Percentiles rank a stretch among this genome's conserved stretches.
Evolutionary conservation across 306 rosid genomes (phyloP).

Genomic region (Castanea sativa): DNA sequence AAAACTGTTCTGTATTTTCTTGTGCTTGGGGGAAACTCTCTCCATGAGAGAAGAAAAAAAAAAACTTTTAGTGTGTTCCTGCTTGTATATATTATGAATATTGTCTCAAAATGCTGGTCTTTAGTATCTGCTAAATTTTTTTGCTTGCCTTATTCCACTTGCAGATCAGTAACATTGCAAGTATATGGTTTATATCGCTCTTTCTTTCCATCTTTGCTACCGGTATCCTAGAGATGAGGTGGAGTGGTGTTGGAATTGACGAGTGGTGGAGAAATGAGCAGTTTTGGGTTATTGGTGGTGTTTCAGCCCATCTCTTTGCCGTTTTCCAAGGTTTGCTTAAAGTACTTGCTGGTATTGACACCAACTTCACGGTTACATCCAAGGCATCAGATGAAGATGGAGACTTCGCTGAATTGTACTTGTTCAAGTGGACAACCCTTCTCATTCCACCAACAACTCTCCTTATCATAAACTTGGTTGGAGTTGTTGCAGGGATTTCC

Average conservation of each 20-base stretch:
- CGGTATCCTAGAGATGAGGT: slow-evolving; percentile 96
- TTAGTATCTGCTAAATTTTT: neutral
- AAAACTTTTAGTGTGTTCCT: neutral
- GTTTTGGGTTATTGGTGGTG: slow-evolving; percentile 98
- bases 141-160: slow-evolving; percentile 16
- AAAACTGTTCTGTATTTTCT: neutral
- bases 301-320: slow-evolving; percentile 87
- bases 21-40: neutral
- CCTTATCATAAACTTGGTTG: slow-evolving; percentile 84
- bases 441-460: slow-evolving; percentile 95
- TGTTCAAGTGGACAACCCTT: slow-evolving; percentile 97
- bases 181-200: slow-evolving; percentile 95
- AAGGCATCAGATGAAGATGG: slow-evolving; percentile 97
- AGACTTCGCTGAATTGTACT: slow-evolving; percentile 78
- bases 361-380: slow-evolving; percentile 97
- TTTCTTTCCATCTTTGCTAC: slow-evolving; percentile 95
- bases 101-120: neutral
- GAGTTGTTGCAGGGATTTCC: slow-evolving; percentile 92
- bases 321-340: slow-evolving; percentile 93
- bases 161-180: slow-evolving; percentile 97
- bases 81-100: neutral
- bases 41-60: neutral
- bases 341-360: slow-evolving; percentile 93
- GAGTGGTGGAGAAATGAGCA: slow-evolving; percentile 99
- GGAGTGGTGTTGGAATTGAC: slow-evolving; percentile 97